Base-by-base conservation (phyloP, 495 filamentous ascomycete species). In the Neurospora africana region DNA sequence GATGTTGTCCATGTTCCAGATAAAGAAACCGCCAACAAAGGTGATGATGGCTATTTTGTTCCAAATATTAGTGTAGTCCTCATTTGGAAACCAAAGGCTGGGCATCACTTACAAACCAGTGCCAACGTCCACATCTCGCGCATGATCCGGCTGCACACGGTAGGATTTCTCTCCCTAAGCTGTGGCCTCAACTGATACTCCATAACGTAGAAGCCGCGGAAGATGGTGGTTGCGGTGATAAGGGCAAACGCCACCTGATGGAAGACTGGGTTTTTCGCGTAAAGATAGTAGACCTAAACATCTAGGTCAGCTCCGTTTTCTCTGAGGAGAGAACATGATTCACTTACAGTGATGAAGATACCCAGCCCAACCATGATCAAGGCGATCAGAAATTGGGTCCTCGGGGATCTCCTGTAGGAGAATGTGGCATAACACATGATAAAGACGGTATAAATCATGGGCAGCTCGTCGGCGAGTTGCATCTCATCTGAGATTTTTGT, bases 401-500 rank as follows among this genome's bases (percentile, higher is more conserved):
- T 74, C 13, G 77, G 75, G 6, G 92, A 84, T 72, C 86, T 85
- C 6, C 85, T 87, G 81, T 95, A 91, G 11, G 91, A 89, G 79
- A 97, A 95, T 23, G 92, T 92, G 17, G 93, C 93, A 80, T 91
- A 97, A 80, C 85, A 90, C 71, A 83, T 82, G 91, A 97, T 96
- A 75, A 91, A 96, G 9, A 95, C 96, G 2, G 95, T 97, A 79
- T 99, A 98, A 37, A 99, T 97, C 95, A 98, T 98, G 73, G 91
- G 92, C 9, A 98, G 87, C 81, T 99, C 95, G 77, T 99, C 95
- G 40, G 98, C 91, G 19, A 98, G 88, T 78, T 99, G 95, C 95
- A 97, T 97, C 2, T 94, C 93, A 82, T 99, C 94, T 97, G 79
- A 69, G 43, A 21, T 69, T 38, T 36, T 41, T 36, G 75, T 78